Base-by-base conservation (phyloP, 2,329 filamentous ascomycete species). In the Graphilbum ipis-grandicollis region DNA sequence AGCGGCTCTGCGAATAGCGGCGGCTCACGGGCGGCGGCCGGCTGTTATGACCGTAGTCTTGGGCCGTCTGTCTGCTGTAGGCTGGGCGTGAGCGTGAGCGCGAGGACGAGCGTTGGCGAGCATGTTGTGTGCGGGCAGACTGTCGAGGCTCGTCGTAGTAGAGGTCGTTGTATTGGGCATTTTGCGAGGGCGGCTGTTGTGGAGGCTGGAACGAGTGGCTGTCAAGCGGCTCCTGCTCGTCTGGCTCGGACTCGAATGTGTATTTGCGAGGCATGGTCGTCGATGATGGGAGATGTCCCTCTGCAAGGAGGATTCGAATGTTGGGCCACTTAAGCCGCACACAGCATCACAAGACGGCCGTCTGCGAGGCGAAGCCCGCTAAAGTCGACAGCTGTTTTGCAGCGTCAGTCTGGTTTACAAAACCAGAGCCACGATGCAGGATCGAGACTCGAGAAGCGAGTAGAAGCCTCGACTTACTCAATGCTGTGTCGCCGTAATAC, bases 191-290 rank as follows among this genome's bases (percentile, higher is more conserved):
- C 14, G 33, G 23, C 18, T 12, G 9, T 5, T 34, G 17, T 23
- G 26, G 21, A 6, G 35, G 19, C 36, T 25, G 5, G 18, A 23
- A 6, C 10, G 21, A 23, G n/a, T n/a, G 19, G 19, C 23, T 39
- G 39, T 47, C 46, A 23, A 48, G 43, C 26, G 44, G 44, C 23
- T 43, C 41, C 23, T 44, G 39, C 32, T 47, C 45, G 37, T 44
- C 44, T 19, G 35, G 23, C n/a, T 47, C 43, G 23, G 39, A 44
- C 30, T 48, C 45, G 33, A 44, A 39, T 10, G 42, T 36, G 41
- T 48, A 47, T 32, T 37, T 39, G 39, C 44, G 44, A 32, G 40
- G 34, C 44, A 48, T 47, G 39, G 19, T 28, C 19, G 8, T 15
- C 14, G 14, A 5, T 7, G 5, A 5, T 28, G 26, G 5, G 12